Evolutionary conservation across 2,329 filamentous ascomycete species (phyloP).

Genomic region (Aspergillaceae sp.): DNA sequence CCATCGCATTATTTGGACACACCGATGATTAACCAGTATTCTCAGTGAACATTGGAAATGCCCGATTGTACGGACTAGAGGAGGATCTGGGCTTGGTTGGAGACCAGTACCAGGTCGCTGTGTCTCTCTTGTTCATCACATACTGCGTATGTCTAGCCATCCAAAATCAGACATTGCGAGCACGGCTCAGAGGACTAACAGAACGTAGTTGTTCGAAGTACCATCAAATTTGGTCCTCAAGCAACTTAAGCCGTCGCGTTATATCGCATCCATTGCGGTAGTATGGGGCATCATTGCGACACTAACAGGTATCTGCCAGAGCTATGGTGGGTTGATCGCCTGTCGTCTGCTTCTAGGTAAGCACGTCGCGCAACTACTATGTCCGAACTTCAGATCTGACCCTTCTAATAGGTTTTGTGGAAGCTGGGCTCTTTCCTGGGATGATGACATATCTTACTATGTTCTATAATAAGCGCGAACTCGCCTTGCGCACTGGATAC

Average conservation of each 20-base stretch:
- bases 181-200: conserved; percentile 2
- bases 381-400: no score
- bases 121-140: conserved; percentile 60
- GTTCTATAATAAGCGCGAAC: conserved; percentile 66
- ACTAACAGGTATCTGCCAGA: conserved; percentile 56
- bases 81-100: conserved; percentile 51
- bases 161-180: neutral
- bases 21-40: conserved; percentile 5
- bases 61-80: conserved; percentile 56
- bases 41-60: conserved; percentile 63
- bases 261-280: conserved; percentile 51
- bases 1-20: conserved; percentile 1
- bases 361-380: no score
- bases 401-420: conserved; percentile 46
- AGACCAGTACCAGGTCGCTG: conserved; percentile 61
- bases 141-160: conserved; percentile 39
- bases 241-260: conserved; percentile 53
- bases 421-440: conserved; percentile 63
- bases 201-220: conserved; percentile 47
- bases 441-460: conserved; percentile 62
- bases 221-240: conserved; percentile 59
- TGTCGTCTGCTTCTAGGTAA: conserved; percentile 53
- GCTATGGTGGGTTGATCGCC: conserved; percentile 57
- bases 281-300: conserved; percentile 44
- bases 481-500: conserved; percentile 64